These are phyloP conservation scores for Citrus australasica DNA, from an alignment of 345 rosid species.

Conservation along the genomic window DNA sequence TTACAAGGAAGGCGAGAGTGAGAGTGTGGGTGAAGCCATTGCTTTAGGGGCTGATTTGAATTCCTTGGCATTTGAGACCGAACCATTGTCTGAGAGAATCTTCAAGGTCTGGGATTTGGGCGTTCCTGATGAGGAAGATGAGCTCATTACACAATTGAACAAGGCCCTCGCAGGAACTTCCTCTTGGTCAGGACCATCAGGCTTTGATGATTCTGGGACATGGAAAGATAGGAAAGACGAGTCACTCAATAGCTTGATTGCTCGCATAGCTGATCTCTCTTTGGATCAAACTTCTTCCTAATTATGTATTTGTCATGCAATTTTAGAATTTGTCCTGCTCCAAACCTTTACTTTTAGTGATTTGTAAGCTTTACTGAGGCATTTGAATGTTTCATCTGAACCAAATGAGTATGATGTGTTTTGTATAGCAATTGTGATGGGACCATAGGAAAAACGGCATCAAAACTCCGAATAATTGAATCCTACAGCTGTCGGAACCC, in stretches of 20 bases:
- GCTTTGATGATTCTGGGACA: constrained; percentile 24
- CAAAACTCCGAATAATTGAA: background rate
- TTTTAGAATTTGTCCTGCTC: background rate
- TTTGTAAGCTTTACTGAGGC: background rate
- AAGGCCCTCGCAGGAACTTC: constrained; percentile 40
- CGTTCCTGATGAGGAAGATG: constrained; percentile 45
- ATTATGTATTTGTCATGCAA: background rate
- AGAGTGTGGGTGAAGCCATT: constrained; percentile 4
- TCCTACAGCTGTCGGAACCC: background rate
- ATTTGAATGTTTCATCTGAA: background rate
- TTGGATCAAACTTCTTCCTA: constrained; percentile 16
- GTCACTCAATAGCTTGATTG: constrained; percentile 39
- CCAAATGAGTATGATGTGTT: background rate
- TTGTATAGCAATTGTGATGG: background rate
- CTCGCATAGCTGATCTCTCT: constrained; percentile 55
- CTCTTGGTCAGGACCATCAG: constrained; percentile 11
- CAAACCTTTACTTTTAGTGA: background rate
- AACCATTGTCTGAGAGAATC: constrained; percentile 37
- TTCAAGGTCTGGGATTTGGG: constrained; percentile 72
- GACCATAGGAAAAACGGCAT: background rate
- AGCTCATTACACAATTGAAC: constrained; percentile 42
- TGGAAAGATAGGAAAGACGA: constrained; percentile 28
- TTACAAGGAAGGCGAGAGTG: constrained; percentile 23
- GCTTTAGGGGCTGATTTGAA: constrained; percentile 16
- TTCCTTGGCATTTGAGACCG: constrained; percentile 16